Evolutionary conservation across 2,329 filamentous ascomycete species (phyloP).

Genomic region (Tolypocladium endophyticum): DNA sequence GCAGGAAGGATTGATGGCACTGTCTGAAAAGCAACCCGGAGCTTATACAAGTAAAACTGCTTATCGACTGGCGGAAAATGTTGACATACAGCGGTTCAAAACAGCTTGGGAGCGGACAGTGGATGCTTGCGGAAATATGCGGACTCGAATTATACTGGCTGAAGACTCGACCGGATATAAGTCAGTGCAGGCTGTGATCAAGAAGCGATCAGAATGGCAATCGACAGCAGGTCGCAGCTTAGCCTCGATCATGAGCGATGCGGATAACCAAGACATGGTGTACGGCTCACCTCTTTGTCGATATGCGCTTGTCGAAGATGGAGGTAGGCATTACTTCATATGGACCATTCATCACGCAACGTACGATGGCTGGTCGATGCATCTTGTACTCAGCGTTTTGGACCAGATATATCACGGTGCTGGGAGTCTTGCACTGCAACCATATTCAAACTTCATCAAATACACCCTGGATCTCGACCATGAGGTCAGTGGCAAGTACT

Average conservation of each 20-base stretch:
- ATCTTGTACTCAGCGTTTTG: not conserved
- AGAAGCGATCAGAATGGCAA: not conserved
- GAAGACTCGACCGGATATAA: not conserved
- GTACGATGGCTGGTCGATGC: not conserved
- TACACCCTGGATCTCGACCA: not conserved
- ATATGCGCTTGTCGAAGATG: not conserved
- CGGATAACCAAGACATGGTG: not conserved
- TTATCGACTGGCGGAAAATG: not conserved
- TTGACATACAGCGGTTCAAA: not conserved
- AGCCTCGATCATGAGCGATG: not conserved
- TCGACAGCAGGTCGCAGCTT: not conserved
- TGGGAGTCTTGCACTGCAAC: not conserved
- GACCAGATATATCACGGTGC: not conserved
- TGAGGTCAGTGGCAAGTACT: not conserved
- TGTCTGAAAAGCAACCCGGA: not conserved
- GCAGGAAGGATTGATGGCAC: not conserved
- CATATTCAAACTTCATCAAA: not conserved
- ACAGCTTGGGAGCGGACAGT: not conserved
- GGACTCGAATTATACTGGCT: not conserved
- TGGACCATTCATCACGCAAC: not conserved
- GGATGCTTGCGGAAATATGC: not conserved
- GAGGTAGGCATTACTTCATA: not conserved
- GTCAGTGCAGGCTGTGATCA: not conserved
- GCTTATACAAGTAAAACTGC: not conserved
- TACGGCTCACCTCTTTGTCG: not conserved